phyloP scores from a whole-genome alignment of 2,329 filamentous ascomycete species.

The Podosphaera fusca region DNA sequence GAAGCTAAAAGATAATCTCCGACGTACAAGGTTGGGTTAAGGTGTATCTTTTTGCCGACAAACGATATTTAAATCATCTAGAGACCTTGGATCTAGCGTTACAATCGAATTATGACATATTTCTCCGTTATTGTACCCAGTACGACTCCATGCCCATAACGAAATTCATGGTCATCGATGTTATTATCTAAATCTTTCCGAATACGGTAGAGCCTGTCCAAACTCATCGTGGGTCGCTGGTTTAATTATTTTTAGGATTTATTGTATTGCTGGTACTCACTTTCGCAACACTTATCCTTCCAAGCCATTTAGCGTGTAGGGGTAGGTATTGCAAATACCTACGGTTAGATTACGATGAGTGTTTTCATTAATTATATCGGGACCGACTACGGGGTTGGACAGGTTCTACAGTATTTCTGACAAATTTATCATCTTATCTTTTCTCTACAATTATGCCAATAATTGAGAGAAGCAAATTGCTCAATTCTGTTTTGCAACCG shows the following conservation, averaged over 20 bases:
- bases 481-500: slow-evolving; percentile 5
- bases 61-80: slow-evolving; percentile 11
- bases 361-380: no score
- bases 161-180: slow-evolving; percentile 11
- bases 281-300: no score
- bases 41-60: slow-evolving; percentile 12
- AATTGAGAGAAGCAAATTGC: slow-evolving; percentile 4
- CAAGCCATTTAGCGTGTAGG: no score
- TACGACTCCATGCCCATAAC: slow-evolving; percentile 20
- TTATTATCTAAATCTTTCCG: not conserved
- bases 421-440: slow-evolving; percentile 6
- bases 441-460: slow-evolving; percentile 1
- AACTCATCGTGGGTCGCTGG: no score
- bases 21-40: slow-evolving; percentile 11
- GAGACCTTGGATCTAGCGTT: slow-evolving; percentile 10
- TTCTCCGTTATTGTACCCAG: slow-evolving; percentile 21
- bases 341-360: no score
- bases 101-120: slow-evolving; percentile 18
- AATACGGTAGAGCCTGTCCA: no score
- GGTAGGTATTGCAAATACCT: no score
- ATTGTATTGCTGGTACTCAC: no score
- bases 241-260: no score
- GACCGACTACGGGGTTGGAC: no score
- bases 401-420: not conserved
- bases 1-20: slow-evolving; percentile 17